Base-by-base conservation (phyloP, 441 rosid genomes). In the Populus tomentosa region DNA sequence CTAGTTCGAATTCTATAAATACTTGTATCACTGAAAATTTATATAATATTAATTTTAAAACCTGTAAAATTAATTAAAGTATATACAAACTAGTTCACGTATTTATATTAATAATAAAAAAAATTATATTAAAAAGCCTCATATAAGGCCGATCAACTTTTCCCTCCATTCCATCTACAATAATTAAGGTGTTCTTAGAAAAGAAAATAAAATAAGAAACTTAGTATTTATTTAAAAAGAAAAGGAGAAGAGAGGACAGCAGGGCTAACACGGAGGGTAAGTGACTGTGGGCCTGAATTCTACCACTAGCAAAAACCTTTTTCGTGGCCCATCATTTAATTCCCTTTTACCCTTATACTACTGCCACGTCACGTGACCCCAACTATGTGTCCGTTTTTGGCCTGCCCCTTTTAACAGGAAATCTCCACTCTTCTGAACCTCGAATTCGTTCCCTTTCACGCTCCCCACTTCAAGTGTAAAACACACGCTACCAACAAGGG, bases 191-290 rank as follows among this genome's bases (percentile, higher is more conserved):
- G 4, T 14, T 46, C 20, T 46, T 6, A 1, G 3, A 8, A 38
- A 38, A 38, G 56, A 14, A 14, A 14, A 46, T 0, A 46, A 14
- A 14, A 42, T 1, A 46, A 28, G 30, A 28, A 28, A 28, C 30
- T 28, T 28, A 3, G 30, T 28, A 28, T 28, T 28, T 28, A 28
- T 28, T 28, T 28, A 74, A 20, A 53, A 2, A 24, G 3, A 4
- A 67, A 62, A 18, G 32, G 18, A 36, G 61, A 21, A n/a, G 42
- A 3, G 30, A 28, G 33, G 69, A 78, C 69, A 78, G 80, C 30
- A 59, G 68, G 13, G 73, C 73, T 28, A 73, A 28, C 77, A 78
- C 68, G 74, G 74, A 78, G 67, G 35, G 32, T 23, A 18, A 73
- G 53, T 73, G 81, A 66, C 0, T 16, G 28, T 30, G 76, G 32